phyloP scores from a whole-genome alignment of 495 filamentous ascomycete species.

The Chaetomidium leptoderma region DNA sequence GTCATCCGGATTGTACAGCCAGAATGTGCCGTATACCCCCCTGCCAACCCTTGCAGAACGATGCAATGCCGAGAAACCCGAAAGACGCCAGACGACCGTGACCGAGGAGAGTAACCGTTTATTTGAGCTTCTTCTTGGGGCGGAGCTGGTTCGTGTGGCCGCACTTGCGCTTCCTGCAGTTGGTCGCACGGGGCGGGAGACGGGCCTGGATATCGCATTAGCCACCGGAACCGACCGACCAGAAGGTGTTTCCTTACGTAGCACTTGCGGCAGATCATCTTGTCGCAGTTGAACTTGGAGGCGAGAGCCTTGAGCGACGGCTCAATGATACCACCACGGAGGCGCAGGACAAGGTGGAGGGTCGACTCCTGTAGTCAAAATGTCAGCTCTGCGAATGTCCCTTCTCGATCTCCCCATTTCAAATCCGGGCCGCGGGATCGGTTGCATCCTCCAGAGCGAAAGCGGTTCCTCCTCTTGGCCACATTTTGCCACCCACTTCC shows the following conservation, averaged over 20 bases:
- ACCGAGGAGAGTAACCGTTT: slow-evolving; percentile 40
- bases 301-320: slow-evolving; percentile 97
- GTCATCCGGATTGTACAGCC: slow-evolving; percentile 31
- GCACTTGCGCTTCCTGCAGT: slow-evolving; percentile 99
- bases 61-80: slow-evolving; percentile 30
- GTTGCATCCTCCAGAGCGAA: not conserved
- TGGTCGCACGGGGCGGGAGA: slow-evolving; percentile 96
- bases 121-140: slow-evolving; percentile 99
- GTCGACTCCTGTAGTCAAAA: slow-evolving; percentile 76
- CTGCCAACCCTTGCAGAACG: slow-evolving; percentile 28
- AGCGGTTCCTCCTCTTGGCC: slow-evolving; percentile 6
- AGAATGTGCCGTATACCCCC: slow-evolving; percentile 23
- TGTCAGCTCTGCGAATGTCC: slow-evolving; percentile 16
- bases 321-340: slow-evolving; percentile 99
- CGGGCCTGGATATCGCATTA: slow-evolving; percentile 61
- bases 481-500: not conserved
- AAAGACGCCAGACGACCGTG: slow-evolving; percentile 40
- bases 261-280: slow-evolving; percentile 99
- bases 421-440: slow-evolving; percentile 5
- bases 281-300: slow-evolving; percentile 99
- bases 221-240: not conserved
- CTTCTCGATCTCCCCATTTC: not conserved
- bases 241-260: slow-evolving; percentile 43
- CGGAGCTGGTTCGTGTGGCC: slow-evolving; percentile 99
- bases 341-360: slow-evolving; percentile 97